A percentile compares a stretch with the other conserved stretches of the same genome.
Evolutionary conservation across 2,329 filamentous ascomycete species (phyloP).

Genomic region (Nigrospora osmanthi): DNA sequence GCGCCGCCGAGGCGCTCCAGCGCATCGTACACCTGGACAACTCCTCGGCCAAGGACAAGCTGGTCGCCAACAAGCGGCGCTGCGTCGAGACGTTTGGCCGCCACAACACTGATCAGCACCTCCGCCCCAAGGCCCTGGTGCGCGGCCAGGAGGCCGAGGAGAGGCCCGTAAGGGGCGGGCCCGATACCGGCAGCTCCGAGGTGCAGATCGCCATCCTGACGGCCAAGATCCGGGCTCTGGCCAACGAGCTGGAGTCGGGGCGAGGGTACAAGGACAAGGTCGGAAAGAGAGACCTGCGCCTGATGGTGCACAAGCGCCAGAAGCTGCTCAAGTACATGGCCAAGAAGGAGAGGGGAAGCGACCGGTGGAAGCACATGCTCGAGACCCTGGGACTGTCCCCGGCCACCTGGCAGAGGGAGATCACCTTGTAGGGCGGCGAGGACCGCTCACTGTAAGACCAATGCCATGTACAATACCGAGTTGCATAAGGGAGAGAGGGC

Average conservation of each 20-base stretch:
- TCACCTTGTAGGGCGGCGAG: slow-evolving; percentile 50
- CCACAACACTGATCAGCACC: slow-evolving; percentile 70
- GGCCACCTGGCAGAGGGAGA: slow-evolving; percentile 86
- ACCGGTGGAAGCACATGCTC: slow-evolving; percentile 81
- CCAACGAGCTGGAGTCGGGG: slow-evolving; percentile 59
- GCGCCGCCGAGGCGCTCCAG: slow-evolving; percentile 66
- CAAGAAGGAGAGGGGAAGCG: slow-evolving; percentile 82
- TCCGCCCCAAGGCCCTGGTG: slow-evolving; percentile 54
- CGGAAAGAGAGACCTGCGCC: slow-evolving; percentile 82
- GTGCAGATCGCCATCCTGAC: slow-evolving; percentile 97
- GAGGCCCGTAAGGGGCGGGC: slow-evolving; percentile 59
- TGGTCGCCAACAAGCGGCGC: slow-evolving; percentile 74
- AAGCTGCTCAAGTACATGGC: slow-evolving; percentile 83
- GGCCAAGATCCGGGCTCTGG: slow-evolving; percentile 79
- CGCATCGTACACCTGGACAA: slow-evolving; percentile 75
- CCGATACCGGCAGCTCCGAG: slow-evolving; percentile 90
- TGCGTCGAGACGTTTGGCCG: slow-evolving; percentile 85
- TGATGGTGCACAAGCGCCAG: slow-evolving; percentile 83
- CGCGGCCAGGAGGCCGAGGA: slow-evolving; percentile 30
- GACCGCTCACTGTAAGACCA: slow-evolving; percentile 2
- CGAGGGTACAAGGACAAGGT: slow-evolving; percentile 78
- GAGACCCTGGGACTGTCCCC: slow-evolving; percentile 78
- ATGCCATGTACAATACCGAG: slow-evolving; percentile 40
- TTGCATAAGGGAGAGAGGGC: slow-evolving; percentile 1
- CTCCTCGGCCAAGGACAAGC: slow-evolving; percentile 68